Conservation (phyloP, 805 yeast species). For the Debaryomyces hansenii region DNA sequence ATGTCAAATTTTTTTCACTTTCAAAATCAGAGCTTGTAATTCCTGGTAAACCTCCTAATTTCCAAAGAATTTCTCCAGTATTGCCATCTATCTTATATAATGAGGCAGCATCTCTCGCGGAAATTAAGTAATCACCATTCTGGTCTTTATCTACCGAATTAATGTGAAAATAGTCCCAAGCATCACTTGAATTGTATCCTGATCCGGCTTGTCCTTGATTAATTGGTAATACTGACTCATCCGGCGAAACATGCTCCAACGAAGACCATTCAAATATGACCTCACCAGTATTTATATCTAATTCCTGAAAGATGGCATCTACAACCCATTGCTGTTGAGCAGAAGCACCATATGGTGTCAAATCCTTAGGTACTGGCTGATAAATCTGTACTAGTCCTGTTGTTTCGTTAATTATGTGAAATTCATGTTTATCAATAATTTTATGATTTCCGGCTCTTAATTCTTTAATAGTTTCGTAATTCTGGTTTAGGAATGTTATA, state of each 20-base stretch:
- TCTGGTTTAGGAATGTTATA: conserved; percentile 26
- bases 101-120: conserved; percentile 35
- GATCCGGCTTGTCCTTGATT: conserved; percentile 32
- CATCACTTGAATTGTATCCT: conserved; percentile 31
- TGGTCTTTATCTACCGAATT: conserved; percentile 39
- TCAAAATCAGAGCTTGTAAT: conserved; percentile 15
- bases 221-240: conserved; percentile 28
- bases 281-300: conserved; percentile 34
- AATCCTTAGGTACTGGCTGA: conserved; percentile 30
- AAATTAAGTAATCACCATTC: conserved; percentile 32
- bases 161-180: conserved; percentile 42
- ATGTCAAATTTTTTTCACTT: conserved; percentile 19
- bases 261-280: conserved; percentile 36
- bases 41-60: conserved; percentile 27
- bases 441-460: conserved; percentile 35
- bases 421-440: conserved; percentile 36
- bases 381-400: conserved; percentile 32
- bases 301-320: conserved; percentile 34
- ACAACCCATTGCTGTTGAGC: conserved; percentile 37
- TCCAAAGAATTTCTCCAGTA: conserved; percentile 36
- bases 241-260: conserved; percentile 32
- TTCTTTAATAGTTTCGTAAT: conserved; percentile 28
- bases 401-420: conserved; percentile 28
- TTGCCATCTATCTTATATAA: conserved; percentile 34
- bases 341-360: conserved; percentile 27